Evolutionary conservation across 805 yeast species (phyloP).

Genomic region (Metschnikowia koreensis): DNA sequence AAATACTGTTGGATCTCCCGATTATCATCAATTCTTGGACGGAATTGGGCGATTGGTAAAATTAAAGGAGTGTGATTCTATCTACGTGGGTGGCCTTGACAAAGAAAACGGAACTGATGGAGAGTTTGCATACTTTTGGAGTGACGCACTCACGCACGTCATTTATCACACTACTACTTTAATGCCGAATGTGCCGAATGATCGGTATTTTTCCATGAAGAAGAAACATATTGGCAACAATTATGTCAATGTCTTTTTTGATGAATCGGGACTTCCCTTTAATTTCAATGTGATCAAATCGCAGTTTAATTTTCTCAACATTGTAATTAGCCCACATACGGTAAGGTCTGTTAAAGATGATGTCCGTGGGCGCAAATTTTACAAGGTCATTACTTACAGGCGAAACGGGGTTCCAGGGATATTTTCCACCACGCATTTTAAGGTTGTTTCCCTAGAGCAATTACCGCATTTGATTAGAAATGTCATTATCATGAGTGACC

Average conservation of each 20-base stretch:
- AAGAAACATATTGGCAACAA: slow-evolving; percentile 87
- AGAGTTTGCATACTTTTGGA: slow-evolving; percentile 69
- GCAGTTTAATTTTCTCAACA: slow-evolving; percentile 80
- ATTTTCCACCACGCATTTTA: slow-evolving; percentile 73
- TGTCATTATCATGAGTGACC: slow-evolving; percentile 60
- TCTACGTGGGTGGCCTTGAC: slow-evolving; percentile 77
- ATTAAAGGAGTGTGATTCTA: slow-evolving; percentile 49
- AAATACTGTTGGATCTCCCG: slow-evolving; percentile 62
- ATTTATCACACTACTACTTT: slow-evolving; percentile 78
- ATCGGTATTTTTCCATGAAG: slow-evolving; percentile 50
- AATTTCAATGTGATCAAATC: slow-evolving; percentile 68
- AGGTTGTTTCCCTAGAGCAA: slow-evolving; percentile 59
- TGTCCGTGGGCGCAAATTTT: slow-evolving; percentile 30
- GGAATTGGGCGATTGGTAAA: slow-evolving; percentile 60
- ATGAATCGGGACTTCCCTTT: slow-evolving; percentile 66
- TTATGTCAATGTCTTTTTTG: slow-evolving; percentile 76
- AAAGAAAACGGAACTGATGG: slow-evolving; percentile 71
- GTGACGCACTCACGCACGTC: slow-evolving; percentile 65
- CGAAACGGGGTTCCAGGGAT: slow-evolving; percentile 73
- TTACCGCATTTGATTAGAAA: slow-evolving; percentile 67
- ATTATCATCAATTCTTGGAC: slow-evolving; percentile 58
- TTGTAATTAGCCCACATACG: slow-evolving; percentile 69
- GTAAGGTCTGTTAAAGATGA: slow-evolving; percentile 1
- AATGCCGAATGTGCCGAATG: slow-evolving; percentile 60
- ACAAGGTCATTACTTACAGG: slow-evolving; percentile 62